Conservation (phyloP, 1,284 basidiomycete genomes). For the Heterobasidion parviporum region DNA sequence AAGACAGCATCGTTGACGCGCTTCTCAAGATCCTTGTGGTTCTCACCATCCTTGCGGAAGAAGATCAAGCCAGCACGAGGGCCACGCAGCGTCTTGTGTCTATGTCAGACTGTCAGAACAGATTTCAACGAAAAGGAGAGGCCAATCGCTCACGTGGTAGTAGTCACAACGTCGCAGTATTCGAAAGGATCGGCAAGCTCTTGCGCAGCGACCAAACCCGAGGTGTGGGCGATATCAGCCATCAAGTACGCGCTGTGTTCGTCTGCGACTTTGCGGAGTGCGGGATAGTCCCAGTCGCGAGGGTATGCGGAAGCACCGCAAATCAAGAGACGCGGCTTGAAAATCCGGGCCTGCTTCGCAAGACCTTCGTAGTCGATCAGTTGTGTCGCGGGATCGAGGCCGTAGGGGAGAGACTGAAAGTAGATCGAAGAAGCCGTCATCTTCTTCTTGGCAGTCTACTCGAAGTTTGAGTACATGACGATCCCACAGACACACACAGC, state of each 20-base stretch:
- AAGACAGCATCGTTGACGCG: slow-evolving; percentile 98
- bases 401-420: slow-evolving; percentile 99
- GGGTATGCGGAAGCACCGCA: slow-evolving; percentile 99
- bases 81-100: slow-evolving; percentile 98
- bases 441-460: slow-evolving; percentile 95
- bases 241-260: slow-evolving; percentile 88
- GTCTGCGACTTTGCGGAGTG: slow-evolving; percentile 79
- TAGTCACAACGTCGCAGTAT: slow-evolving; percentile 95
- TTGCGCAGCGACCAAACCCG: slow-evolving; percentile 90
- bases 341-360: slow-evolving; percentile 85
- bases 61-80: slow-evolving; percentile 98
- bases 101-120: slow-evolving; percentile 18
- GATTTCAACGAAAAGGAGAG: slow-evolving; percentile 2
- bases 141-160: slow-evolving; percentile 68
- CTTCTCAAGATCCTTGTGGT: slow-evolving; percentile 80
- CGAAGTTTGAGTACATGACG: neutral
- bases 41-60: slow-evolving; percentile 92
- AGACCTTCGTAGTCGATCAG: slow-evolving; percentile 88
- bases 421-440: slow-evolving; percentile 99
- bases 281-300: slow-evolving; percentile 93
- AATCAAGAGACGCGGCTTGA: slow-evolving; percentile 94
- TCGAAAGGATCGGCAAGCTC: slow-evolving; percentile 94
- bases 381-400: slow-evolving; percentile 78
- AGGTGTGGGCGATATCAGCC: slow-evolving; percentile 98
- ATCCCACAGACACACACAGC: neutral